A percentile compares a stretch with the other conserved stretches of the same genome.
Conservation (phyloP, 139 green algal species). For the Volvox africanus region DNA sequence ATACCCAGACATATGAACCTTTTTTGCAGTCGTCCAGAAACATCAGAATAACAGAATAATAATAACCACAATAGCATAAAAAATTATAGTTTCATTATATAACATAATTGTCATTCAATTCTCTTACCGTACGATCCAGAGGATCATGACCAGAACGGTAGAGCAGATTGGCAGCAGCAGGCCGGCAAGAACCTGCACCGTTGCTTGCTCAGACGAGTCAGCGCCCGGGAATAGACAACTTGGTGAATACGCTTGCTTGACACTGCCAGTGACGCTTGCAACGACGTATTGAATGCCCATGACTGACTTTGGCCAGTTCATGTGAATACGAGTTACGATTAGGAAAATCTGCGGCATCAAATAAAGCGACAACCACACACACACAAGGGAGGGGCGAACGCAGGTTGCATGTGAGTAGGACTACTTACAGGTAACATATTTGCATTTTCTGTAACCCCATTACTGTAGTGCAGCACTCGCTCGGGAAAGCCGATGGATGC, state of each 20-base stretch:
- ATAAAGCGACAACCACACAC: too few species aligned
- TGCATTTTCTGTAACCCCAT: too few species aligned
- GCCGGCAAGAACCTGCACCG: slow-evolving; percentile 9
- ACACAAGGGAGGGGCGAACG: too few species aligned
- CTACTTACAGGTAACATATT: too few species aligned
- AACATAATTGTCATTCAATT: background rate
- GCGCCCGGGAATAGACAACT: background rate
- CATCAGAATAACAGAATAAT: too few species aligned
- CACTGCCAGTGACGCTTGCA: background rate
- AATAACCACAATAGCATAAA: background rate
- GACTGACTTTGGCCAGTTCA: slow-evolving; percentile 27
- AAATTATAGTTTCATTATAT: background rate
- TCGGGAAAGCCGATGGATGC: too few species aligned
- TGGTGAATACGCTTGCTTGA: slow-evolving; percentile 36
- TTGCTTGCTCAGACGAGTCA: background rate
- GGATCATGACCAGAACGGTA: background rate
- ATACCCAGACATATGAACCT: too few species aligned
- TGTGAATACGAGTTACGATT: slow-evolving; percentile 25
- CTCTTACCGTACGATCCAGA: slow-evolving; percentile 5
- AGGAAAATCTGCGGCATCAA: slow-evolving; percentile 25
- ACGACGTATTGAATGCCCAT: background rate
- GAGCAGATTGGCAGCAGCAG: slow-evolving; percentile 21
- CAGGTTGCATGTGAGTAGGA: too few species aligned
- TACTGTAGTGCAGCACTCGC: too few species aligned
- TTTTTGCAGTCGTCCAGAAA: too few species aligned